A percentile compares a stretch with the other conserved stretches of the same genome.
phyloP scores from a whole-genome alignment of 169 alveolate species.

The Plasmodium knowlesi region DNA sequence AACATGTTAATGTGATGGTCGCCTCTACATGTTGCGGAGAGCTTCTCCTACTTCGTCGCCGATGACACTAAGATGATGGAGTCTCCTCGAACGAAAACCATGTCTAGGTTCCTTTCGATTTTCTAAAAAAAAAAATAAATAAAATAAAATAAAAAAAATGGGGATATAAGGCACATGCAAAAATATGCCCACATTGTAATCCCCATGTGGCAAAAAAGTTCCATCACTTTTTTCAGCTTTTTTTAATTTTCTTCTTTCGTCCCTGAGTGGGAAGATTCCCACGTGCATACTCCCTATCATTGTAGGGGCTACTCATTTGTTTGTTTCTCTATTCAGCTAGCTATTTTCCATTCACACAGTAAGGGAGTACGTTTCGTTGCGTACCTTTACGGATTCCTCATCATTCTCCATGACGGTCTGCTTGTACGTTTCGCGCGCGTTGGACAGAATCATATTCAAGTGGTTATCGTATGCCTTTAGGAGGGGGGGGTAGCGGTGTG shows the following conservation, averaged over 20 bases:
- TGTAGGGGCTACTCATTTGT: not conserved
- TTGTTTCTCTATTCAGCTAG: not conserved
- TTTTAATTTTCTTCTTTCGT: not conserved
- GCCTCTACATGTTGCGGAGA: not conserved
- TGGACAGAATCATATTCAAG: conserved; percentile 92
- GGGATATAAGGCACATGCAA: conserved; percentile 17
- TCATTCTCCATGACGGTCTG: conserved; percentile 34
- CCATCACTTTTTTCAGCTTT: not conserved
- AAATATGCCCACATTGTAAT: conserved; percentile 28
- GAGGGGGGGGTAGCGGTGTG: not conserved
- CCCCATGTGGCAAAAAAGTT: not conserved
- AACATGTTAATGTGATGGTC: not conserved
- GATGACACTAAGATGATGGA: conserved; percentile 91
- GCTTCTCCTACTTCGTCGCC: conserved; percentile 22
- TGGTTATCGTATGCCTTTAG: conserved; percentile 93
- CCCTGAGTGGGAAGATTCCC: not conserved
- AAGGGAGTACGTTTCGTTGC: not conserved
- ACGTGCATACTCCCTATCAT: not conserved
- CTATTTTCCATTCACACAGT: not conserved
- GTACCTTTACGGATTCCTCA: conserved; percentile 71
- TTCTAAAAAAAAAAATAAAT: conserved; percentile 55
- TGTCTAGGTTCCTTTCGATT: conserved; percentile 84
- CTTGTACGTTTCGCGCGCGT: conserved; percentile 88
- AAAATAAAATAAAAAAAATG: not conserved
- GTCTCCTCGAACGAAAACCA: conserved; percentile 92